phyloP scores from a whole-genome alignment of 2,329 filamentous ascomycete genomes.

The Aaosphaeria arxii region DNA sequence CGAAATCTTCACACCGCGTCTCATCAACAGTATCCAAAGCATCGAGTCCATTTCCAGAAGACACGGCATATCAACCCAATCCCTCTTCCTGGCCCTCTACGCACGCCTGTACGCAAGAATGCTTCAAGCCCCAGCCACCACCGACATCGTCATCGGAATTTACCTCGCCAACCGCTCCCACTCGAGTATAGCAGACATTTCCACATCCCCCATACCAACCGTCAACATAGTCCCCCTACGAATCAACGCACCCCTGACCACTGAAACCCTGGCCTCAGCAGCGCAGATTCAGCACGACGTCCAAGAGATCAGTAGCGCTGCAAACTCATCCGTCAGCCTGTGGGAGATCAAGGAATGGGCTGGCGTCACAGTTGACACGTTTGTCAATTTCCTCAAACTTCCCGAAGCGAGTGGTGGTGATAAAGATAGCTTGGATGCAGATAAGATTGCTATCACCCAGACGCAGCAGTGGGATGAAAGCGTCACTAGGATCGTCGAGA shows the following conservation, averaged over 20 bases:
- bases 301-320: constrained; percentile 54
- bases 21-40: constrained; percentile 40
- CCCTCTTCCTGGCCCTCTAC: constrained; percentile 72
- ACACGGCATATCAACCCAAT: constrained; percentile 64
- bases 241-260: constrained; percentile 41
- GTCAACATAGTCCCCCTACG: constrained; percentile 75
- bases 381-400: constrained; percentile 76
- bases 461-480: constrained; percentile 13
- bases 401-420: constrained; percentile 33
- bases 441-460: not conserved
- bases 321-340: constrained; percentile 60
- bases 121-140: constrained; percentile 11
- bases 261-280: constrained; percentile 52
- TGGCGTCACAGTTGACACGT: constrained; percentile 65
- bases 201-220: constrained; percentile 62
- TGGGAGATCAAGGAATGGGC: constrained; percentile 76
- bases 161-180: constrained; percentile 77
- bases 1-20: constrained; percentile 50
- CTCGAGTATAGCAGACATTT: constrained; percentile 46
- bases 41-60: constrained; percentile 46
- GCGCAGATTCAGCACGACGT: constrained; percentile 66
- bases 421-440: constrained; percentile 3
- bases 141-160: constrained; percentile 66
- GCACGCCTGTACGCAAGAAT: constrained; percentile 50
- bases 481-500: constrained; percentile 14